Base-by-base conservation (phyloP, 352 stramenopile species). In the Phytophthora tentaculata region DNA sequence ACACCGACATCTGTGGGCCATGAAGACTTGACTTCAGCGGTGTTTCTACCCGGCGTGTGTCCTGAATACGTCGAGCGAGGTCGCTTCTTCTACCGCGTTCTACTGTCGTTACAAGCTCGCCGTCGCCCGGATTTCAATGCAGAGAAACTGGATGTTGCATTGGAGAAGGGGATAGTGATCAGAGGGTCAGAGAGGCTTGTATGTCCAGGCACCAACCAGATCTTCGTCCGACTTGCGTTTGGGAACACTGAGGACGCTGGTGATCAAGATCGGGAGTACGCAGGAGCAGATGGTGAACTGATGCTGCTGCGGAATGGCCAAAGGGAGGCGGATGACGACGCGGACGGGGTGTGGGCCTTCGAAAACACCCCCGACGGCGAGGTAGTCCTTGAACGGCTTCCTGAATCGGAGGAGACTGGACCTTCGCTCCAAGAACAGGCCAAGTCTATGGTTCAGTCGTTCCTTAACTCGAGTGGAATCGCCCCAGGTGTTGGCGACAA, bases 41-140 rank as follows among this genome's bases (percentile, higher is more conserved):
- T 87, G 23, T 92, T 92, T 37, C 67, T 91, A 16, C 77, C 83
- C 4, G 83, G 84, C n/a, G 73, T 88, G 26, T 89, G 80, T 26
- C 81, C 83, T 22, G 79, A 89, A 28, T 79, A 88, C 24, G 61
- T 83, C 5, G 84, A 92, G 67, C 67, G 61, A 39, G 84, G 84
- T 1, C 53, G 71, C n/a, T 92, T 90, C 61, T 87, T 88, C 60
- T 92, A 88, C 55, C 74, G 77, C 24, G 83, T 91, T 1, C 54
- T 88, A 12, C 57, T 86, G n/a, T 56, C 67, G 5, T 61, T 89
- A n/a, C 76, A 81, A 22, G 75, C 84, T 3, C 80, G 83, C 16
- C 73, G 71, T 3, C 61, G 69, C 9, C 83, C 84, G 13, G 73
- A 80, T 43, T 82, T 88, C 8, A 73, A 89, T 13, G 70, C 79